Conservation (phyloP, 1,139 yeast species). For the Geotrichum carabidarum region DNA sequence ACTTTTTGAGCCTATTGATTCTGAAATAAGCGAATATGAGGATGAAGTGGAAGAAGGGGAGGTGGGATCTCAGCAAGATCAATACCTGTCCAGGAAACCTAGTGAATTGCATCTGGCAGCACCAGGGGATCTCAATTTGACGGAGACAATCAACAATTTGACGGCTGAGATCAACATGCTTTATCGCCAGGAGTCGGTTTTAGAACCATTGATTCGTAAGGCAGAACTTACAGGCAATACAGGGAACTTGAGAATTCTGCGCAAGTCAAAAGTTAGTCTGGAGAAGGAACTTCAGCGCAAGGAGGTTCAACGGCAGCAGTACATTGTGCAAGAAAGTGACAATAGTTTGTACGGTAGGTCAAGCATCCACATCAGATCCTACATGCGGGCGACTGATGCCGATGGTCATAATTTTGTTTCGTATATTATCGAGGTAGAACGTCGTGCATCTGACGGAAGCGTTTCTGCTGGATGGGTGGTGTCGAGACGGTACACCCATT, state of each 20-base stretch:
- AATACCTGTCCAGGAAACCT: conserved; percentile 13
- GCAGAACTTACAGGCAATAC: conserved; percentile 79
- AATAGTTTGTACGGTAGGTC: conserved; percentile 73
- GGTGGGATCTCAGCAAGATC: too few species aligned
- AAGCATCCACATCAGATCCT: conserved; percentile 59
- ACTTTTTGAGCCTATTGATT: conserved; percentile 13
- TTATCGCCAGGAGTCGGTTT: conserved; percentile 55
- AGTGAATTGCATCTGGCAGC: conserved; percentile 46
- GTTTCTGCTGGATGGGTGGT: conserved; percentile 54
- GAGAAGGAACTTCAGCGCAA: conserved; percentile 65
- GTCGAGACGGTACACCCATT: conserved; percentile 77
- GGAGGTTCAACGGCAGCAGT: conserved; percentile 72
- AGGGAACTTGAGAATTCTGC: conserved; percentile 60
- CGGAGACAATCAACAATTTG: conserved; percentile 59
- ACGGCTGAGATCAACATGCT: conserved; percentile 56
- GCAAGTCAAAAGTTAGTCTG: conserved; percentile 60
- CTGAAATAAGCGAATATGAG: conserved; percentile 9
- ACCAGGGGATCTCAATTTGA: conserved; percentile 62
- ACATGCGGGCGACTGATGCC: conserved; percentile 48
- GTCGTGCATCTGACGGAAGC: conserved; percentile 43
- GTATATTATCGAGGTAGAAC: conserved; percentile 74
- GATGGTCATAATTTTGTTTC: conserved; percentile 52
- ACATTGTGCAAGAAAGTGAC: conserved; percentile 75
- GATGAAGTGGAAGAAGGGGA: background rate
- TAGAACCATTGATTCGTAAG: conserved; percentile 63